A percentile compares a stretch with the other conserved stretches of the same genome.
These are phyloP conservation scores for Acarospora socialis DNA, from an alignment of 2,329 filamentous ascomycete genomes.

Conservation along the genomic window DNA sequence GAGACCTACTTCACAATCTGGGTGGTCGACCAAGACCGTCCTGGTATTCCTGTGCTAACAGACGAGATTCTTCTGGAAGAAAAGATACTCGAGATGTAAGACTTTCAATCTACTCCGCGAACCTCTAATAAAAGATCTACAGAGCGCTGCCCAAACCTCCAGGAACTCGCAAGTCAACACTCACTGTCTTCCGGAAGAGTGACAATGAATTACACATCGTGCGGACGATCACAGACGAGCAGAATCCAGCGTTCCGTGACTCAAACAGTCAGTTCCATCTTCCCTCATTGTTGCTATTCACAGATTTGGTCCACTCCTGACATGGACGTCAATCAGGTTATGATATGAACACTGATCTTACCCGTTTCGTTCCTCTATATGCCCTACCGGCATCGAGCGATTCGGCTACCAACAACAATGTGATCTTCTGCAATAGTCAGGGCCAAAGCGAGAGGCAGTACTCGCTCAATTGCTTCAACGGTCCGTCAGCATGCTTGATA, in stretches of 20 bases:
- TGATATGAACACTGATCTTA: constrained; percentile 3
- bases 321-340: no score
- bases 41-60: constrained; percentile 6
- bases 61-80: constrained; percentile 10
- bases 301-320: no score
- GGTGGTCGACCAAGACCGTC: constrained; percentile 5
- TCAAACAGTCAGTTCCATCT: no score
- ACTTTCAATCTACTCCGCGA: no score
- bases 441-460: no score
- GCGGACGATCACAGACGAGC: constrained; percentile 2
- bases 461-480: no score
- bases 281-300: no score
- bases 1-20: constrained; percentile 10
- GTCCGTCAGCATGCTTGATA: no score
- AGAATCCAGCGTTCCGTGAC: constrained; percentile 6
- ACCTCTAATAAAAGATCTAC: no score
- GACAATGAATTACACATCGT: constrained; percentile 7
- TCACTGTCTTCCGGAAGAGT: constrained; percentile 8
- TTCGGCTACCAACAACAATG: constrained; percentile 2
- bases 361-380: constrained; percentile 9
- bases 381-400: constrained; percentile 1
- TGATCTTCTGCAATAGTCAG: constrained; percentile 5
- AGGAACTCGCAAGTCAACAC: constrained; percentile 3
- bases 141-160: constrained; percentile 3
- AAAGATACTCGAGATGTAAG: constrained; percentile 9